phyloP scores from a whole-genome alignment of 306 rosid genomes.

The Fragaria nilgerrensis region DNA sequence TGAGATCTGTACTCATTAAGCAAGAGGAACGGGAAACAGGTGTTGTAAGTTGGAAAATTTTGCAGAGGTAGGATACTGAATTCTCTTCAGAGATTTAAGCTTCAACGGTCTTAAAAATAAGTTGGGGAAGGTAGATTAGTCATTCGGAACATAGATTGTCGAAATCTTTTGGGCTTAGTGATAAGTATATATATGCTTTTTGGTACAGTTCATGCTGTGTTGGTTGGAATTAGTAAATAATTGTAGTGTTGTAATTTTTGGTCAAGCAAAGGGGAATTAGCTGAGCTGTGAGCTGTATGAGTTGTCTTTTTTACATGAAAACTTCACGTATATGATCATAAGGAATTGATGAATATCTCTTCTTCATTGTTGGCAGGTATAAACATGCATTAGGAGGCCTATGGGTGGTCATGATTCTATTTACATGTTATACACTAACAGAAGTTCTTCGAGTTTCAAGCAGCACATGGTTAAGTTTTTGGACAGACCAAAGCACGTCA shows the following conservation, averaged over 20 bases:
- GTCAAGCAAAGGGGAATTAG: neutral
- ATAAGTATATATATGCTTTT: neutral
- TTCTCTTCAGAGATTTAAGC: constrained; percentile 8
- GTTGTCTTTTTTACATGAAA: neutral
- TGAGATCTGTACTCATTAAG: constrained; percentile 66
- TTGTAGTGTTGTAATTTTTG: neutral
- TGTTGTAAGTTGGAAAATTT: constrained; percentile 71
- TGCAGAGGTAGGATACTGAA: constrained; percentile 48
- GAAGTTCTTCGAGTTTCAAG: constrained; percentile 80
- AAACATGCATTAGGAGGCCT: constrained; percentile 80
- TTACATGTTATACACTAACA: constrained; percentile 53
- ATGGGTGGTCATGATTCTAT: constrained; percentile 67
- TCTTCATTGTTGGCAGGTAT: constrained; percentile 47
- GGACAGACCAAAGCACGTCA: constrained; percentile 65
- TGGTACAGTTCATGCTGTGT: neutral
- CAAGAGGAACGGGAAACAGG: constrained; percentile 93
- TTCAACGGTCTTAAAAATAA: neutral
- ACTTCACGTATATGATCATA: neutral
- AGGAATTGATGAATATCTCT: neutral
- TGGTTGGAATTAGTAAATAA: neutral
- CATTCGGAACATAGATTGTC: neutral
- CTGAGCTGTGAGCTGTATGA: neutral
- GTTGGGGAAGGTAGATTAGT: neutral
- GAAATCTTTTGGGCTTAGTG: neutral
- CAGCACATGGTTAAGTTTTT: constrained; percentile 79